A percentile compares a stretch with the other conserved stretches of the same genome.
These are phyloP conservation scores for Aspergillus nidulans DNA, from an alignment of 495 filamentous ascomycete genomes.

Conservation along the genomic window DNA sequence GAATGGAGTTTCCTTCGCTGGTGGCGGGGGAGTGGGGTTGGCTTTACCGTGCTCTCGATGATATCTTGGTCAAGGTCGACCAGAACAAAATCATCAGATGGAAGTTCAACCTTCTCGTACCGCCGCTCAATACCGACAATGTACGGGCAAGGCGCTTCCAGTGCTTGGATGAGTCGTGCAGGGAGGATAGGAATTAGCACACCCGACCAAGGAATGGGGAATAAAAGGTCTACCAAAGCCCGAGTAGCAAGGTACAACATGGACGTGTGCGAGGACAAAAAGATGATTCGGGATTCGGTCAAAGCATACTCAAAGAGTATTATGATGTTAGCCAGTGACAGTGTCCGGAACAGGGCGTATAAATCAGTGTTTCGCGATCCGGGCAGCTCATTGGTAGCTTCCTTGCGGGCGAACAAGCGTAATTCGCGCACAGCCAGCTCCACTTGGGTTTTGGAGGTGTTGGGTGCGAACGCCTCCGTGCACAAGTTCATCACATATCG, in stretches of 20 bases:
- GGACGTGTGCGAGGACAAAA: slow-evolving; percentile 89
- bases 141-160: slow-evolving; percentile 95
- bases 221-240: slow-evolving; percentile 77
- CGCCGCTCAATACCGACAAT: slow-evolving; percentile 92
- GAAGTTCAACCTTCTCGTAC: slow-evolving; percentile 87
- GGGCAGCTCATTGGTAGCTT: slow-evolving; percentile 89
- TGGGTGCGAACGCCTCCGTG: slow-evolving; percentile 87
- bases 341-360: slow-evolving; percentile 83
- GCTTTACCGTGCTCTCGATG: slow-evolving; percentile 74
- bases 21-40: slow-evolving; percentile 75
- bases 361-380: slow-evolving; percentile 89
- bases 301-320: slow-evolving; percentile 90
- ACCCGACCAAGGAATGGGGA: slow-evolving; percentile 86
- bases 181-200: slow-evolving; percentile 92
- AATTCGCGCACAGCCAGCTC: slow-evolving; percentile 88
- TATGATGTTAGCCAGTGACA: slow-evolving; percentile 88
- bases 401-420: slow-evolving; percentile 86
- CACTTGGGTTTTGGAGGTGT: slow-evolving; percentile 91
- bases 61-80: slow-evolving; percentile 88
- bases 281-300: slow-evolving; percentile 90
- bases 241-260: slow-evolving; percentile 92
- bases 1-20: slow-evolving; percentile 86
- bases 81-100: slow-evolving; percentile 93
- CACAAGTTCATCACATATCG: slow-evolving; percentile 97
- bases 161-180: slow-evolving; percentile 76